Conservation (phyloP, 768 basidiomycete species). For the Nidularia pulvinata region DNA sequence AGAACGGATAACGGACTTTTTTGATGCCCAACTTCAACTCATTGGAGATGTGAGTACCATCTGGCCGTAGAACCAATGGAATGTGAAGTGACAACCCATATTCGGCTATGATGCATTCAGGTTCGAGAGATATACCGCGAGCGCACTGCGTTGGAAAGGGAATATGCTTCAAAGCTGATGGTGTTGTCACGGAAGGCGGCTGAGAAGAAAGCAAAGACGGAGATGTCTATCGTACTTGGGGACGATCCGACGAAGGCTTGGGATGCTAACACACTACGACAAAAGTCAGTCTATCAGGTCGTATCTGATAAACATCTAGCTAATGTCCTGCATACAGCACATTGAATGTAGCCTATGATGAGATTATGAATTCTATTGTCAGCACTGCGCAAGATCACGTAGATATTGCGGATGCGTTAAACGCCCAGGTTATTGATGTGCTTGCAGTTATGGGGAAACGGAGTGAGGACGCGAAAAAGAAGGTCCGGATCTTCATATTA, state of each 20-base stretch:
- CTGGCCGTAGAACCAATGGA: not conserved
- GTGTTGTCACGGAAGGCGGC: conserved; percentile 61
- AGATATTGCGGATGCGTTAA: conserved; percentile 61
- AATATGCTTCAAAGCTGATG: conserved; percentile 76
- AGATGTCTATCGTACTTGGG: conserved; percentile 57
- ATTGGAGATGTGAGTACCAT: conserved; percentile 55
- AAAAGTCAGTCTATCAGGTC: conserved; percentile 41
- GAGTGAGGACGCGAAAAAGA: conserved; percentile 69
- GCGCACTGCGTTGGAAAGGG: conserved; percentile 68
- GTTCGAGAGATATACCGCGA: conserved; percentile 74
- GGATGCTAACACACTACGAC: conserved; percentile 47
- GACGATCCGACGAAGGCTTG: conserved; percentile 65
- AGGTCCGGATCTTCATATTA: conserved; percentile 33
- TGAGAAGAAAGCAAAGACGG: conserved; percentile 70
- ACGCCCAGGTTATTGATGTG: conserved; percentile 59
- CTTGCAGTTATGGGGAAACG: conserved; percentile 59
- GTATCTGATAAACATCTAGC: not conserved
- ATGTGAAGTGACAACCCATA: not conserved
- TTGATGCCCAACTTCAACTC: conserved; percentile 66
- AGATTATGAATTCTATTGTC: conserved; percentile 61
- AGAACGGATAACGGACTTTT: conserved; percentile 54
- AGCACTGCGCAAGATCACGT: conserved; percentile 70
- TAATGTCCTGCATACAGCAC: conserved; percentile 43
- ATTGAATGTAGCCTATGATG: conserved; percentile 67
- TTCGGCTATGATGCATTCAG: conserved; percentile 27